Evolutionary conservation across 306 rosid species (phyloP).

Genomic region (Citrullus amarus): DNA sequence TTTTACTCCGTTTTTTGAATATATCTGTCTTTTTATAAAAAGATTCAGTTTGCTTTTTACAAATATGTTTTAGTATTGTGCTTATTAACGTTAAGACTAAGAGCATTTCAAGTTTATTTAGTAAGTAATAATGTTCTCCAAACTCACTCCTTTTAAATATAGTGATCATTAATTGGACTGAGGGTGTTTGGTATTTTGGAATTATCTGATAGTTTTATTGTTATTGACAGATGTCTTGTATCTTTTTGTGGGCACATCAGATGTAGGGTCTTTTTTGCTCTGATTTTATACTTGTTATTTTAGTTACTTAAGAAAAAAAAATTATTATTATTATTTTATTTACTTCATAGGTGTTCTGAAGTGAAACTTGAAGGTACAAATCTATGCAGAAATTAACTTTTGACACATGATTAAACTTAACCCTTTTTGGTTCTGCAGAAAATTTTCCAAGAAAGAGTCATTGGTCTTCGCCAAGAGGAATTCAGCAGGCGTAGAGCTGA

Average conservation of each 20-base stretch:
- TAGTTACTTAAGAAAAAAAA: no score
- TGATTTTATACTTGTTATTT: no score
- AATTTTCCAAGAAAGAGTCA: conserved; percentile 51
- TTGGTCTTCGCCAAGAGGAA: conserved; percentile 54
- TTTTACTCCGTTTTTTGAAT: no score
- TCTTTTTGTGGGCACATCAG: neutral
- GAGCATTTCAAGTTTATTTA: neutral
- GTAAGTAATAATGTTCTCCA: neutral
- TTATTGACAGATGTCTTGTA: no score
- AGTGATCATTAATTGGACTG: neutral
- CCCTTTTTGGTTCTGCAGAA: conserved; percentile 24
- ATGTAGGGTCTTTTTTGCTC: neutral
- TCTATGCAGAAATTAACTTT: neutral
- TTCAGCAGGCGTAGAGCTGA: conserved; percentile 51
- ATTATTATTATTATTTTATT: no score
- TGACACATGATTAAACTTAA: neutral
- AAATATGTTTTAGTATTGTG: no score
- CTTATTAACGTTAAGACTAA: neutral
- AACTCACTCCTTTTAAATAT: neutral
- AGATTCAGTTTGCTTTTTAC: no score
- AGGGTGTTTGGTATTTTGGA: neutral
- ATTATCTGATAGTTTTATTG: no score
- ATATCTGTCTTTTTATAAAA: no score
- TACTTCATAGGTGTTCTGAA: neutral
- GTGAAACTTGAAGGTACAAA: neutral